Base-by-base conservation (phyloP, 2,329 filamentous ascomycete genomes). In the Gnomoniopsis smithogilvyi region DNA sequence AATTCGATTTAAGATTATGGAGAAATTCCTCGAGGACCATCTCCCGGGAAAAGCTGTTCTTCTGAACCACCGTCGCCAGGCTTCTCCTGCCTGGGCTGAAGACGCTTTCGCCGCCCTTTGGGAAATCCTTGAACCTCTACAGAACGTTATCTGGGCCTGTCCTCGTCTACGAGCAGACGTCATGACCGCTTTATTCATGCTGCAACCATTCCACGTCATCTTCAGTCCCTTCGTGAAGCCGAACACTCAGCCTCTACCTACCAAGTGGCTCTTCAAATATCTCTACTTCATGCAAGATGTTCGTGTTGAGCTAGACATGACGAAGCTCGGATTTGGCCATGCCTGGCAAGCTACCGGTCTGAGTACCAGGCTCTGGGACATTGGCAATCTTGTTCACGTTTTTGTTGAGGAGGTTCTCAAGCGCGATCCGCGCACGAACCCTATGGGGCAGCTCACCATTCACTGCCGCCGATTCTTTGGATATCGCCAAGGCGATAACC, bases 221-320 rank as follows among this genome's bases (percentile, higher is more conserved):
- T 70, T 73, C 19, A 74, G 74, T 0, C 75, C 76, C 0, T 75
- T 71, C 48, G 69, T 74, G 3, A 68, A 67, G 1, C 62, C 63
- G 0, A 56, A 58, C 6, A 63, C 73, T 1, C 73, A 70, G 36
- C 74, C 74, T 0, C 67, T 76, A 0, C 72, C 72, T 1, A 73
- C 70, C 0, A 56, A 62, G 3, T 77, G 71, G 70, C 62, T 76
- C 26, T 68, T 69, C 33, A 64, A 55, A 8, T 77, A 77, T 51
- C 70, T 69, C 1, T 54, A 64, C 1, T 71, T 73, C 36, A 73
- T 78, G 64, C 69, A 65, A 17, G 67, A 68, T 26, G 63, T 79
- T 22, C 68, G 69, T 1, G 51, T 79, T 11, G 77, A 79, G 60
- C 33, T 79, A 1, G 77, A 79, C 60, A 66, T 77, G 64, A 71